Evolutionary conservation across 225 moss, liverwort and hornwort species (phyloP).

Genomic region (Antitrichia curtipendula): DNA sequence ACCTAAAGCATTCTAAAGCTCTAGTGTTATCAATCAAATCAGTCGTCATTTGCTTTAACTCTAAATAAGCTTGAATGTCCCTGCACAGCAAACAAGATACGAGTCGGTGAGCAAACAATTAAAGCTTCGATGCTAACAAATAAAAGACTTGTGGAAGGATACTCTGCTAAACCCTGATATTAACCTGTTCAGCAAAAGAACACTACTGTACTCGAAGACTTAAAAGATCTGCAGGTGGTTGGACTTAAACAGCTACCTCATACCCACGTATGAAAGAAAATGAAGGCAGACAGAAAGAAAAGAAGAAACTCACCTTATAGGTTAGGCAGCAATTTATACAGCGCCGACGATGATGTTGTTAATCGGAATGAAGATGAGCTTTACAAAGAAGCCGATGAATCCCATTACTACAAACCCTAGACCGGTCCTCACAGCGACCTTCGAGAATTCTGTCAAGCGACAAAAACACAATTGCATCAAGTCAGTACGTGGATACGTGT

Average conservation of each 20-base stretch:
- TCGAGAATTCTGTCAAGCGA: conserved; percentile 38
- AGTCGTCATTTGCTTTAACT: background rate
- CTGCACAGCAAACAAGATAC: background rate
- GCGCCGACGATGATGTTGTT: conserved; percentile 70
- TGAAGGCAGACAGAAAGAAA: background rate
- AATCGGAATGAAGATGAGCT: conserved; percentile 78
- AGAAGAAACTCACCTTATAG: background rate
- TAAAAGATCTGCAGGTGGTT: background rate
- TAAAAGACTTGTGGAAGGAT: background rate
- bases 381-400: conserved; percentile 65
- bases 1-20: background rate
- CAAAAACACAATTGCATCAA: background rate
- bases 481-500: background rate
- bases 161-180: background rate
- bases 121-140: background rate
- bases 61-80: background rate
- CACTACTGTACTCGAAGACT: background rate
- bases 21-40: background rate
- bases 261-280: background rate
- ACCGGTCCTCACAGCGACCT: conserved; percentile 57
- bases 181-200: background rate
- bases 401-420: conserved; percentile 76
- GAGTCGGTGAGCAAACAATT: background rate
- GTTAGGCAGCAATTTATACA: conserved; percentile 1
- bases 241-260: background rate